Base-by-base conservation (phyloP, 805 yeast genomes). In the Suhomyces prunicola region DNA sequence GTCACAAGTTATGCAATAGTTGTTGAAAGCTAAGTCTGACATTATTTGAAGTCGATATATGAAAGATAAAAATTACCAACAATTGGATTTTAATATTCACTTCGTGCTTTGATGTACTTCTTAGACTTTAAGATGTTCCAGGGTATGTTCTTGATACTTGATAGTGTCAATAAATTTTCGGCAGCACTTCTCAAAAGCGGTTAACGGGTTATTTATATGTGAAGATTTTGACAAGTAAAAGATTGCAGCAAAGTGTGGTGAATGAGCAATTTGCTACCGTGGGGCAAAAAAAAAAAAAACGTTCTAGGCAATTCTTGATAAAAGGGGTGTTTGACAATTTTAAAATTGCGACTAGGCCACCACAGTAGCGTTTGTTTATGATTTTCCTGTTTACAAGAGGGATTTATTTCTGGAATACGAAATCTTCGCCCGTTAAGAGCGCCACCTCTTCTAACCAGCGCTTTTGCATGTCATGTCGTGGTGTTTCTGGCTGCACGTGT, bases 1-100 rank as follows among this genome's bases (percentile, higher is more conserved):
- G 55, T 71, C 74, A 57, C 76, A 71, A 41, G 68, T 60, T 26
- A 71, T 66, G 59, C 76, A 71, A 58, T 69, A 71, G 58, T 71
- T 69, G 55, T 71, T 70, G 57, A 71, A 71, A 42, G 81, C 69
- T 80, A 78, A 58, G 50, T 57, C 60, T 24, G 57, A 51, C 60
- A 57, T 57, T 39, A 24, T 22, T 33, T n/a, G 41, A 27, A 22
- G 17, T 39, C 9, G 10, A 12, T 39, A 9, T 9, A 13, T 39
- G 42, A 13, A 35, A 39, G 17, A 39, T 39, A 10, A 17, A 39
- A 39, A 39, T 9, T 39, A 9, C 42, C 42, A 39, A 39, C 6
- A 39, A 39, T 19, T 39, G 24, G 42, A 19, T 39, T 19, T 24
- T 24, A 39, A 39, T 39, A 39, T 19, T 39, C 24, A 9, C 22